Evolutionary conservation across 2,329 filamentous ascomycete genomes (phyloP), one percentile per base, ranked within the genome.

Genomic region (Daldinia sp.): DNA sequence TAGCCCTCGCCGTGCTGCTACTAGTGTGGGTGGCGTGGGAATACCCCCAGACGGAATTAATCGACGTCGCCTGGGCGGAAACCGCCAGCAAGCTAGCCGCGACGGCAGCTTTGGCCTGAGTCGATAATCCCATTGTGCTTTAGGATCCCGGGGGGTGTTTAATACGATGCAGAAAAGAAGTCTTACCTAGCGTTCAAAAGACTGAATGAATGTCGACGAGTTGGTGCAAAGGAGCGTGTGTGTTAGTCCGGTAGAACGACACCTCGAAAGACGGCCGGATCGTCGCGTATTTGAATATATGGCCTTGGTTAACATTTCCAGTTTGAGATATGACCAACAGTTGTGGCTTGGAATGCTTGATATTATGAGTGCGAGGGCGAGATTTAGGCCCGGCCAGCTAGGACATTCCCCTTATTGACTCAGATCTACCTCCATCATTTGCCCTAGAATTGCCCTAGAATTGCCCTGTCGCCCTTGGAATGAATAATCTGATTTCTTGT

Each of bases 111-210:
- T 60, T 61, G 58, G 55, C 47, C 34, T 50, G 63, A 21, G 50
- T 55, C 17, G 55, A 63, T 51, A 64, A 54, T 32, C 56, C 68
- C 72, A 73, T 74, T 15, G 51, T 65, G 57, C n/a, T n/a, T n/a
- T n/a, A n/a, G n/a, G 13, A 35, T 50, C 4, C 10, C 27, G 6
- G 19, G 15, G 6, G 19, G 15, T 10, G 30, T 15, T 54, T 34
- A 10, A 25, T n/a, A 30, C n/a, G 17, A 25, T 23, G 30, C 25
- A 9, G 11, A 34, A 51, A 45, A 4, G 11, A 17, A 51, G 19
- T 37, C 21, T 25, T 25, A 25, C 39, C 21, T 43, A 11, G 6
- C n/a, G 21, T 2, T 8, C 19, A 43, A 19, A 17, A 30, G 5
- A 29, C 11, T 17, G 15, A 45, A 45, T 9, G 3, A 25, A 27